Evolutionary conservation across 2,329 filamentous ascomycete genomes (phyloP).

Genomic region (Fusarium hostae): DNA sequence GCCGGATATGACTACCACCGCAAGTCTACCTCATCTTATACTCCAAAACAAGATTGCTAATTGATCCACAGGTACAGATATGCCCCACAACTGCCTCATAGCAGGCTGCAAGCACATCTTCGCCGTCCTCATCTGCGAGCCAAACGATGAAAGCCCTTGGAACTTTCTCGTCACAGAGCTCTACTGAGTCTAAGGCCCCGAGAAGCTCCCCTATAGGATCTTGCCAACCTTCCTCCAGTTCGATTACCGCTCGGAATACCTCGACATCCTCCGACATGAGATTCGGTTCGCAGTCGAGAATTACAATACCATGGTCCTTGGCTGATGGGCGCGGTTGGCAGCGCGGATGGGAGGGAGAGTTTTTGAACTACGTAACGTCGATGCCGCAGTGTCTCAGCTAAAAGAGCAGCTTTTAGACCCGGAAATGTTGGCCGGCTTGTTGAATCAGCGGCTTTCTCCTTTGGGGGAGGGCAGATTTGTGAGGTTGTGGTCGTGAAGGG

Average conservation of each 20-base stretch:
- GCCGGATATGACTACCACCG: not conserved
- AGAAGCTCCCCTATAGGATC: not conserved
- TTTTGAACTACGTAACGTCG: not conserved
- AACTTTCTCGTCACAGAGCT: not conserved
- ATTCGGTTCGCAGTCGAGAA: accelerated
- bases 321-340: not conserved
- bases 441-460: not conserved
- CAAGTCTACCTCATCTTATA: accelerated
- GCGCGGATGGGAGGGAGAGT: not conserved
- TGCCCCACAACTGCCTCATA: not conserved
- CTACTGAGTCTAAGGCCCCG: not conserved
- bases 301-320: not conserved
- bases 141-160: not conserved
- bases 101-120: not conserved
- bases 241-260: not conserved
- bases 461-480: not conserved
- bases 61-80: accelerated
- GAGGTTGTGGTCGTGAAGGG: not conserved
- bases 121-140: not conserved
- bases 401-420: not conserved
- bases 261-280: not conserved
- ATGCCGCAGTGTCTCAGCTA: not conserved
- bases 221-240: not conserved
- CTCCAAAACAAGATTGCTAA: not conserved
- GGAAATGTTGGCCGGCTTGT: accelerated